Base-by-base conservation (phyloP, 208 protist genomes). In the Trypanosoma vivax region DNA sequence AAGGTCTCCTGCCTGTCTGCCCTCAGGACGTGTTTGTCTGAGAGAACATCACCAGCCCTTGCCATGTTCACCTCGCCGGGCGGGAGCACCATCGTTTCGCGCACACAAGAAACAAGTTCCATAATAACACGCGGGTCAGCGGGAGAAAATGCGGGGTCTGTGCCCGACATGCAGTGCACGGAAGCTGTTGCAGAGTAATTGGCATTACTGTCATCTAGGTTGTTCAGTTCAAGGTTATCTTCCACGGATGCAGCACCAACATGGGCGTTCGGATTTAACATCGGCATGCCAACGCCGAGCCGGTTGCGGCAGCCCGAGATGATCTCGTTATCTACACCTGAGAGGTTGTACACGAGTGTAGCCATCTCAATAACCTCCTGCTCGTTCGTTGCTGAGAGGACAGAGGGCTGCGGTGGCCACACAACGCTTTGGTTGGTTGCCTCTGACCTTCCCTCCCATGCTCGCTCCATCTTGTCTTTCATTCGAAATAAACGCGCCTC, bases 31-130 rank as follows among this genome's bases (percentile, higher is more conserved):
- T 93, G 68, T 48, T 79, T 73, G 18, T 55, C 41, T 0, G 82
- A 90, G 13, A 93, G 79, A 49, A 93, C 74, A 63, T 93, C 86
- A 24, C 86, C 86, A 11, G 40, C 64, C 23, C 86, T 75, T 30
- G 70, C 62, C 7, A 83, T 43, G 6, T 50, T 56, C n/a, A 76
- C 74, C 61, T 93, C 79, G 3, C 53, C 42, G 10, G 86, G 86
- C 9, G 86, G 76, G 3, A 75, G 79, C 27, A 93, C 50, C n/a
- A 81, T 16, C 5, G 88, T 59, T 50, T 90, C 81, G 0, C 73
- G 63, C 11, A 68, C 40, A 47, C 74, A 75, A 21, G 65, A 47
- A 14, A 93, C 58, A 58, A 88, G 73, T 49, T 88, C 82, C 76
- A 90, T 82, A 28, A 93, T 64, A 11, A 74, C 79, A 47, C 78